Evolutionary conservation across 2,329 filamentous ascomycete species (phyloP).

Genomic region (Sclerotinia borealis): DNA sequence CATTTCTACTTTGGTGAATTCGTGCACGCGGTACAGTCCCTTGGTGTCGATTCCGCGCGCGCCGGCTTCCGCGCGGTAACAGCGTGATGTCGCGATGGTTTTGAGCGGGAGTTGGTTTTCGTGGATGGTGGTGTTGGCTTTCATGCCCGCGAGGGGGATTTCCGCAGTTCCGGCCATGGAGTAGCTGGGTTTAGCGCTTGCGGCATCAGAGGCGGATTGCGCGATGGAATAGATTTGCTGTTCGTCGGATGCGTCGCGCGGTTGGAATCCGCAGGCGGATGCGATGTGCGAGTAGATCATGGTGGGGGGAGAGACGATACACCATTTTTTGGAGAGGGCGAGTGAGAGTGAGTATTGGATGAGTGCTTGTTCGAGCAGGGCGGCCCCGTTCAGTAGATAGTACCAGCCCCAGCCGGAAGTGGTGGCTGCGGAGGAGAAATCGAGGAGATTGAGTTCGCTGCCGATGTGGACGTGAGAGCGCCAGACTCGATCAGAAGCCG

Average conservation of each 20-base stretch:
- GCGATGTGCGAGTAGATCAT: constrained; percentile 91
- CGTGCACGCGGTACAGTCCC: constrained; percentile 92
- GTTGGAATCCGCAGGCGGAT: constrained; percentile 87
- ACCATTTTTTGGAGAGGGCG: constrained; percentile 70
- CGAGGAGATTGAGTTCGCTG: constrained; percentile 76
- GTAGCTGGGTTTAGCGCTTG: constrained; percentile 56
- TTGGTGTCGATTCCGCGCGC: constrained; percentile 86
- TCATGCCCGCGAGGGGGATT: constrained; percentile 89
- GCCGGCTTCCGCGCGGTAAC: constrained; percentile 92
- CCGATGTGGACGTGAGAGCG: constrained; percentile 84
- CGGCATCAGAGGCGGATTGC: constrained; percentile 56
- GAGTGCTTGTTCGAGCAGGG: constrained; percentile 89
- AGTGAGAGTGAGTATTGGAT: constrained; percentile 77
- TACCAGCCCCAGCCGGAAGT: constrained; percentile 97
- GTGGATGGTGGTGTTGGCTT: constrained; percentile 65
- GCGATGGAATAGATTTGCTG: constrained; percentile 83
- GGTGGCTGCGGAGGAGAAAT: constrained; percentile 76
- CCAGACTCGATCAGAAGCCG: constrained; percentile 40
- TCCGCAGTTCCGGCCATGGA: constrained; percentile 86
- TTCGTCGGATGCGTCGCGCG: constrained; percentile 82
- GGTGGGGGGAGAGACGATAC: constrained; percentile 73
- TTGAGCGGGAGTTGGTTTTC: constrained; percentile 66
- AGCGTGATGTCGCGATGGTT: constrained; percentile 78
- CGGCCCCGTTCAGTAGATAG: constrained; percentile 85
- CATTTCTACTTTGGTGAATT: constrained; percentile 98